Conservation (phyloP, 176 grass and related monocot species). For the Poa annua region DNA sequence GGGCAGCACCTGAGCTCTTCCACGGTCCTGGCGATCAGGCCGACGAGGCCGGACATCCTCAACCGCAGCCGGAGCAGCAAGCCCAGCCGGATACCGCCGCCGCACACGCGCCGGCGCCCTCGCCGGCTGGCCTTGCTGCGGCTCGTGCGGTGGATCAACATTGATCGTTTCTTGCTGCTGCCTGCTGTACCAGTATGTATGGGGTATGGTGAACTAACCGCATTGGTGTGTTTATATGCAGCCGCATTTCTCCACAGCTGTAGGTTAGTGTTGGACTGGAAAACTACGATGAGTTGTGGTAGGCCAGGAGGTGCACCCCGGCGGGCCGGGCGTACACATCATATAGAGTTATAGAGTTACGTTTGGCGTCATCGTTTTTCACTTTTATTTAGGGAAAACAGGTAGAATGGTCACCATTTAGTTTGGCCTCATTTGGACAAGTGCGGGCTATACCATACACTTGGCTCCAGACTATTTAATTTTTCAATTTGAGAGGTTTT, state of each 20-base stretch:
- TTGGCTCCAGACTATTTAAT: not conserved
- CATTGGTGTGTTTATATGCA: not conserved
- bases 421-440: constrained; percentile 2
- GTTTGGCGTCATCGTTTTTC: not conserved
- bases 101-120: not conserved
- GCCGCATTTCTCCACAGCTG: constrained; percentile 5
- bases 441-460: not conserved
- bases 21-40: constrained; percentile 28
- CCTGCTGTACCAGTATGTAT: not conserved
- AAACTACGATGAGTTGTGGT: not conserved
- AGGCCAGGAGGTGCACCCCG: not conserved
- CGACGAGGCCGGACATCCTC: constrained; percentile 38
- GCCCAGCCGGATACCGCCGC: constrained; percentile 24
- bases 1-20: constrained; percentile 43
- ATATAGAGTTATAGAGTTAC: not conserved
- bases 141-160: constrained; percentile 6
- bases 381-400: not conserved
- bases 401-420: not conserved
- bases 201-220: not conserved
- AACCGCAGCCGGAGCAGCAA: constrained; percentile 49
- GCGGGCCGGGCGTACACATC: not conserved
- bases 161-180: not conserved
- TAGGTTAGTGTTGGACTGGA: not conserved
- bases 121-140: constrained; percentile 2
- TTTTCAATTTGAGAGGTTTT: not conserved